Evolutionary conservation across 495 filamentous ascomycete genomes (phyloP).

Genomic region (Lepraria neglecta): DNA sequence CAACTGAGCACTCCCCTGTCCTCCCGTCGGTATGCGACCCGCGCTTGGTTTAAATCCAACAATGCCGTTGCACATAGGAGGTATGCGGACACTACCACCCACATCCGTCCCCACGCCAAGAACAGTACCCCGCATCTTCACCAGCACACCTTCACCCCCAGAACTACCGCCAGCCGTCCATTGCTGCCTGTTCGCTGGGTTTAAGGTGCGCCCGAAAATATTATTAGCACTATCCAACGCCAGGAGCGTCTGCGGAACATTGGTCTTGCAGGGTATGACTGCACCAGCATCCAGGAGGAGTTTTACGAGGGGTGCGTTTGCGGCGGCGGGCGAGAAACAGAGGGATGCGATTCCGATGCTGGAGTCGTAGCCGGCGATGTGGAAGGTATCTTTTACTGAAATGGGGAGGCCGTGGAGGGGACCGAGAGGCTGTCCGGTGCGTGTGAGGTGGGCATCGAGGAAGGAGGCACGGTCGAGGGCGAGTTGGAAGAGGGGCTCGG

Average conservation of each 20-base stretch:
- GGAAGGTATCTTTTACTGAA: conserved; percentile 60
- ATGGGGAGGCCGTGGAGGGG: conserved; percentile 65
- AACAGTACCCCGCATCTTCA: conserved; percentile 55
- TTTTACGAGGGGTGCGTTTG: conserved; percentile 40
- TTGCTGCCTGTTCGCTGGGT: conserved; percentile 21
- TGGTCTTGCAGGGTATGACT: conserved; percentile 62
- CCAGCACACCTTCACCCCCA: conserved; percentile 60
- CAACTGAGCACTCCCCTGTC: conserved; percentile 42
- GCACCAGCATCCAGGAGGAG: conserved; percentile 34
- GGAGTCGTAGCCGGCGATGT: conserved; percentile 51
- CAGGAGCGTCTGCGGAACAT: conserved; percentile 42
- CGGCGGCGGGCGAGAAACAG: conserved; percentile 43
- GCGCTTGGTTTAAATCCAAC: conserved; percentile 55
- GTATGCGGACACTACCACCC: conserved; percentile 57
- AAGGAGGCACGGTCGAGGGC: conserved; percentile 52
- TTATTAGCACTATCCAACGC: conserved; percentile 55
- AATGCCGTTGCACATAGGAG: conserved; percentile 52
- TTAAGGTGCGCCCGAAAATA: conserved; percentile 31
- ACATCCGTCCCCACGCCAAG: conserved; percentile 64
- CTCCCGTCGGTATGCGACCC: conserved; percentile 49
- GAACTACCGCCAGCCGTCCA: conserved; percentile 55
- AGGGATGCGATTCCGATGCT: conserved; percentile 54
- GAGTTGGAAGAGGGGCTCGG: conserved; percentile 58
- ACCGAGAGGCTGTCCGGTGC: conserved; percentile 47
- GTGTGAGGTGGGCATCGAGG: conserved; percentile 50